A percentile compares a stretch with the other conserved stretches of the same genome.
Conservation (phyloP, 306 rosid species). For the Styphnolobium japonicum region DNA sequence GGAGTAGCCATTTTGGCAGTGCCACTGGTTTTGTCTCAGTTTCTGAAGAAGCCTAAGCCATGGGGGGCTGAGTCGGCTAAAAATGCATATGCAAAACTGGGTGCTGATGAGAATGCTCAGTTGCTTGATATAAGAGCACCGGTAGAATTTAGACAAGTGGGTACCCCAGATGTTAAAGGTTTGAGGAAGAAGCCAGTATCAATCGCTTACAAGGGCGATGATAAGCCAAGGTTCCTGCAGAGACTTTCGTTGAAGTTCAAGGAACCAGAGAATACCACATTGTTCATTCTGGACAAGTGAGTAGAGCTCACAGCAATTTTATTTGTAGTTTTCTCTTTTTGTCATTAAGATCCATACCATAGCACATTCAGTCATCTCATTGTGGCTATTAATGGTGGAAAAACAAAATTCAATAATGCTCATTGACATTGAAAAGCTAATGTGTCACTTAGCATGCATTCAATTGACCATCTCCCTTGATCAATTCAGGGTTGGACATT, state of each 20-base stretch:
- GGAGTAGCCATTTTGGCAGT: slow-evolving; percentile 55
- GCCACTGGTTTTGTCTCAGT: slow-evolving; percentile 54
- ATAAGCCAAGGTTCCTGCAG: slow-evolving; percentile 67
- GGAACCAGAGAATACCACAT: slow-evolving; percentile 67
- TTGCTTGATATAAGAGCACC: slow-evolving; percentile 63
- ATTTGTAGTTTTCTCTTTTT: not conserved
- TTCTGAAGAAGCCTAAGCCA: slow-evolving; percentile 51
- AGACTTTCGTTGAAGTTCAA: slow-evolving; percentile 61
- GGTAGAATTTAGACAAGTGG: slow-evolving; percentile 47
- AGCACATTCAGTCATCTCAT: not conserved
- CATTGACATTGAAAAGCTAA: not conserved
- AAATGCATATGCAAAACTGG: slow-evolving; percentile 55
- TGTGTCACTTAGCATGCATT: not conserved
- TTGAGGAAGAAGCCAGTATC: slow-evolving; percentile 58
- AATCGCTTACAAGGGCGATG: slow-evolving; percentile 52
- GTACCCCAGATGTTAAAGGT: slow-evolving; percentile 53
- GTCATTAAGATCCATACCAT: not conserved
- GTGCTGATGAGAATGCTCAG: slow-evolving; percentile 48
- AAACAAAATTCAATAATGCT: not conserved
- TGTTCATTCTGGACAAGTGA: slow-evolving; percentile 73
- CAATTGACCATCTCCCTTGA: not conserved
- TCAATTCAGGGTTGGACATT: not conserved
- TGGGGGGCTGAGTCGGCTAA: slow-evolving; percentile 70
- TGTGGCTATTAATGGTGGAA: not conserved
- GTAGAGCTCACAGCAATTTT: slow-evolving; percentile 9